phyloP scores from a whole-genome alignment of 2,329 filamentous ascomycete genomes.

The Didymella pinodella region DNA sequence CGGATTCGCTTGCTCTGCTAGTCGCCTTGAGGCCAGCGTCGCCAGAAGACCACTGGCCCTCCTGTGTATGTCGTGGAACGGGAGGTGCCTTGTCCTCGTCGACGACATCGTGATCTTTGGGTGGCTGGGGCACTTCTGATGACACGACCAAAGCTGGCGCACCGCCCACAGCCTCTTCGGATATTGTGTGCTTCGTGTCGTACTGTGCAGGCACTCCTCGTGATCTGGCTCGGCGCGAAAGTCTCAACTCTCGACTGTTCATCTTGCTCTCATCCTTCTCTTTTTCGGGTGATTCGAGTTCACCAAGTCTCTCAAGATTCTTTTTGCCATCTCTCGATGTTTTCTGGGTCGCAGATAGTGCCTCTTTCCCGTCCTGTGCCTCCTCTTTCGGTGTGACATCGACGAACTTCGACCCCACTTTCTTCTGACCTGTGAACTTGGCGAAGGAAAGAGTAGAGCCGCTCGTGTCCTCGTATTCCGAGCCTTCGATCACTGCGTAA shows the following conservation, averaged over 20 bases:
- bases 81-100: not conserved
- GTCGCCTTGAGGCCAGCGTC: not conserved
- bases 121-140: not conserved
- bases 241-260: conserved; percentile 1
- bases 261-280: not conserved
- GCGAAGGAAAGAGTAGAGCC: conserved; percentile 29
- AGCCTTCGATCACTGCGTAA: conserved; percentile 36
- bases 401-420: conserved; percentile 33
- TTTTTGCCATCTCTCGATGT: not conserved
- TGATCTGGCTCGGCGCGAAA: not conserved
- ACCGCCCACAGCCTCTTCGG: not conserved
- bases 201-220: not conserved
- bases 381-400: conserved; percentile 30
- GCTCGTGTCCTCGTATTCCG: conserved; percentile 41
- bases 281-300: not conserved
- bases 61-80: not conserved
- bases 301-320: not conserved
- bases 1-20: not conserved
- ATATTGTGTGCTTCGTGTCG: not conserved
- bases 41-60: not conserved
- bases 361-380: conserved; percentile 13
- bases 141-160: not conserved
- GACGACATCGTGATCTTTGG: not conserved
- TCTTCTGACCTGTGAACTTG: conserved; percentile 39
- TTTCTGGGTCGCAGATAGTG: not conserved